phyloP scores from a whole-genome alignment of 176 grass and related monocot genomes.

The Echinochloa phyllopogon region DNA sequence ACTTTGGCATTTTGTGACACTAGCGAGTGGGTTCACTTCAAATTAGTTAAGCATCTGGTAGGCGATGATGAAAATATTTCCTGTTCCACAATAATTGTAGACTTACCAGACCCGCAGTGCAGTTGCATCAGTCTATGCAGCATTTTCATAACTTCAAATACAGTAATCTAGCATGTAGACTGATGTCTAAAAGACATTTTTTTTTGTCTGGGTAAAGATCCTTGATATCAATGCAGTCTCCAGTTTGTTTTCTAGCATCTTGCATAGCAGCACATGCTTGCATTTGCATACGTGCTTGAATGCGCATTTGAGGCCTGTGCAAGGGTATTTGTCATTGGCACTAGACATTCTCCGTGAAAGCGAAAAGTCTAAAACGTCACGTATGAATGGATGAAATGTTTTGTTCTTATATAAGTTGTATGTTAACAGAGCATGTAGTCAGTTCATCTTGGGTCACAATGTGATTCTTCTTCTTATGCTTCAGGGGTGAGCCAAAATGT shows the following conservation, averaged over 20 bases:
- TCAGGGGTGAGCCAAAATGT: conserved; percentile 94
- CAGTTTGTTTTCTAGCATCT: conserved; percentile 21
- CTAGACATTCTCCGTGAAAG: not conserved
- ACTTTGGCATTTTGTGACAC: not conserved
- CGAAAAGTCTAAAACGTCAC: not conserved
- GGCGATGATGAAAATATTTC: not conserved
- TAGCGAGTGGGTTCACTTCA: not conserved
- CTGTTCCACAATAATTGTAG: not conserved
- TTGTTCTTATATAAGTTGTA: conserved; percentile 26
- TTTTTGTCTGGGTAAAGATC: not conserved
- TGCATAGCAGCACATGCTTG: not conserved
- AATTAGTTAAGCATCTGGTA: conserved; percentile 5
- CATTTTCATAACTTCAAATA: not conserved
- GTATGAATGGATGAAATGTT: not conserved
- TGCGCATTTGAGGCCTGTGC: not conserved
- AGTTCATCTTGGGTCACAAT: conserved; percentile 32
- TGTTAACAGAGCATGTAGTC: conserved; percentile 1
- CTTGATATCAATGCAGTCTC: not conserved
- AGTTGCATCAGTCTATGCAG: not conserved
- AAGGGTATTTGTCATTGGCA: not conserved
- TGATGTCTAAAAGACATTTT: not conserved
- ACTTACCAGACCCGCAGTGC: conserved; percentile 1
- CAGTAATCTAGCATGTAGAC: not conserved
- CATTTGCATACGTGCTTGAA: not conserved
- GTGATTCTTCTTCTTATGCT: conserved; percentile 55